Evolutionary conservation across 1,139 yeast species (phyloP), one percentile per base, ranked within the genome.

Genomic region (Yueomyces sp.): DNA sequence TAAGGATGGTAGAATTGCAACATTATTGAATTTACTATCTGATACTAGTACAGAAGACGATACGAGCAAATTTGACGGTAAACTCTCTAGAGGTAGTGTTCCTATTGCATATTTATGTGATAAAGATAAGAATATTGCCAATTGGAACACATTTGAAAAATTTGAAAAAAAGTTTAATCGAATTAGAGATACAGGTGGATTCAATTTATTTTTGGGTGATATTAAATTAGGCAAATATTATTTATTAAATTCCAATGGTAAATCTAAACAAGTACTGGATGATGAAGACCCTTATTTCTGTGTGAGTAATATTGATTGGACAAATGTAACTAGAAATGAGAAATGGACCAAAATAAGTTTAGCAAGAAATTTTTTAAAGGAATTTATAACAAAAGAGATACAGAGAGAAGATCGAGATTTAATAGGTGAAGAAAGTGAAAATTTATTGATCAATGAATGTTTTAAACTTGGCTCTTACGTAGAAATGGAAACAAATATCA

Each of bases 131-230:
- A 68, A 66, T 1, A 69, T 67, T 28, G 48, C 48, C 19, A 53
- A 43, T 72, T 85, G 91, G 69, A 54, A 67, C 2, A 51, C 61
- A 12, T 60, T 57, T 34, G 60, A 52, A 9, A 52, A 55, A 29
- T 60, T 57, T 46, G 32, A 45, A 8, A n/a, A 33, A 29, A 42
- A 47, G n/a, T 59, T 51, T 40, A 48, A 52, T 4, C 39, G 55
- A 4, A 60, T 84, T 30, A 53, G 60, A 6, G 62, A 68, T 35
- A 75, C 87, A 25, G 96, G 95, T 0, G 95, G 95, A n/a, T 89
- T 89, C 60, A 78, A 83, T 5, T 65, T 91, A 48, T 61, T 91
- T 37, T 82, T 79, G 58, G 97, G 96, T 0, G 68, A 70, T 41
- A 58, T 79, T 7, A 49, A 53, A 50, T 55, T 40, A 48, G 71